A percentile compares a stretch with the other conserved stretches of the same genome.
Conservation (phyloP, 345 rosid species). For the Ceriops decandra region DNA sequence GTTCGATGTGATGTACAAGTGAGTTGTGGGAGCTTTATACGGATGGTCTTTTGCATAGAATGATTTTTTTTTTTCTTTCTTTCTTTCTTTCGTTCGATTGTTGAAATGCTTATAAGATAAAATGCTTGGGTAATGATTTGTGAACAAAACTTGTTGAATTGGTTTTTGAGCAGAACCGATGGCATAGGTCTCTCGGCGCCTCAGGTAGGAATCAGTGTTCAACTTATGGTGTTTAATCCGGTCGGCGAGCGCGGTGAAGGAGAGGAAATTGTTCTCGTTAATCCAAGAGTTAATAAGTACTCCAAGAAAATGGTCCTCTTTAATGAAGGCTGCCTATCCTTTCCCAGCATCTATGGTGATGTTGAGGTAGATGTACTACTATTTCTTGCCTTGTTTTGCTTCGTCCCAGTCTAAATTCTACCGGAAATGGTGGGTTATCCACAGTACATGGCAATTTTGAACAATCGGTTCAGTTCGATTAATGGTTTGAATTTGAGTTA, state of each 20-base stretch:
- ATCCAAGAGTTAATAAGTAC: constrained; percentile 67
- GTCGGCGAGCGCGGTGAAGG: constrained; percentile 73
- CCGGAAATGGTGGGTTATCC: background rate
- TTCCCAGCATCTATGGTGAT: constrained; percentile 86
- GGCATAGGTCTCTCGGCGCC: constrained; percentile 97
- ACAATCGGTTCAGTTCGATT: too few species aligned
- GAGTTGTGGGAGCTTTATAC: constrained; percentile 24
- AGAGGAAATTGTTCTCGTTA: constrained; percentile 82
- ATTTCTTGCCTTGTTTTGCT: background rate
- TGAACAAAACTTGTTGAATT: constrained; percentile 34
- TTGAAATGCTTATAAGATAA: background rate
- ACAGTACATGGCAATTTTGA: too few species aligned
- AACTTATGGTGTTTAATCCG: constrained; percentile 91
- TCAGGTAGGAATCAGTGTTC: constrained; percentile 86
- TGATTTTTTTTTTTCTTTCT: background rate
- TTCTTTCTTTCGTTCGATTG: background rate
- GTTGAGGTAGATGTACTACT: constrained; percentile 45
- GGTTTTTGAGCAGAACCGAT: constrained; percentile 66
- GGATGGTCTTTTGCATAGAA: background rate
- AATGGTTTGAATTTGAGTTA: too few species aligned
- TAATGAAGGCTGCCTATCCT: constrained; percentile 88
- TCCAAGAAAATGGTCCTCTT: constrained; percentile 61
- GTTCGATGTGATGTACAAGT: constrained; percentile 97
- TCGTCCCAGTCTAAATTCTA: background rate
- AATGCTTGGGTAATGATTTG: constrained; percentile 10